Base-by-base conservation (phyloP, 2,329 filamentous ascomycete genomes). In the Xylariales sp. region DNA sequence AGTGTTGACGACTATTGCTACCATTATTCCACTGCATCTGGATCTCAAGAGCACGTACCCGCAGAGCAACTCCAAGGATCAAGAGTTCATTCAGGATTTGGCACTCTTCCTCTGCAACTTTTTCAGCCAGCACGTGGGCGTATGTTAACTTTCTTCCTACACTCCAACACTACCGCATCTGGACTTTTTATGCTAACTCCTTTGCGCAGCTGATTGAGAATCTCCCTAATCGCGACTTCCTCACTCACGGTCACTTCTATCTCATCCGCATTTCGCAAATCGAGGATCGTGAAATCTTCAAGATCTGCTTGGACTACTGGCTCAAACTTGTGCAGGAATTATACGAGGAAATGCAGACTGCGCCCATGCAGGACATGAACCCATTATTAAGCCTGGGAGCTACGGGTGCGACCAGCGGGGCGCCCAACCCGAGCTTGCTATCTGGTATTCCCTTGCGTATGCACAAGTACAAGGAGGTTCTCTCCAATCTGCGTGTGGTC, bases 241-340 rank as follows among this genome's bases (percentile, higher is more conserved):
- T 98, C 29, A 87, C 88, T 1, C 93, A 98, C 57, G 91, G 88
- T 14, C 93, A 98, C 65, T 97, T 95, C 65, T 98, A 98, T 64
- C 81, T 98, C 12, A 96, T 98, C 56, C 84, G 91, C 46, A 96
- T 98, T 62, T 96, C 90, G 33, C 90, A 98, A 67, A 98, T 98
- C 50, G 93, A 98, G 51, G 94, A 98, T 57, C 84, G 93, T 38
- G 93, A 98, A 62, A 95, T 98, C 48, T 98, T 98, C 79, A 98
- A 98, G 75, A 98, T 98, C 56, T 95, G 88, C 60, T 72, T 98
- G 45, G 94, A 98, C 62, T 98, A 98, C 69, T 98, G 93, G 93
- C 93, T 94, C 25, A 97, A 96, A 66, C 76, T 97, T 35, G 94
- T 98, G 6, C 91, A 95, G 56, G 93, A 97, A 64, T 77, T 98